These are phyloP conservation scores for Halophytophthora batemanensis DNA, from an alignment of 352 stramenopile genomes.

Conservation along the genomic window DNA sequence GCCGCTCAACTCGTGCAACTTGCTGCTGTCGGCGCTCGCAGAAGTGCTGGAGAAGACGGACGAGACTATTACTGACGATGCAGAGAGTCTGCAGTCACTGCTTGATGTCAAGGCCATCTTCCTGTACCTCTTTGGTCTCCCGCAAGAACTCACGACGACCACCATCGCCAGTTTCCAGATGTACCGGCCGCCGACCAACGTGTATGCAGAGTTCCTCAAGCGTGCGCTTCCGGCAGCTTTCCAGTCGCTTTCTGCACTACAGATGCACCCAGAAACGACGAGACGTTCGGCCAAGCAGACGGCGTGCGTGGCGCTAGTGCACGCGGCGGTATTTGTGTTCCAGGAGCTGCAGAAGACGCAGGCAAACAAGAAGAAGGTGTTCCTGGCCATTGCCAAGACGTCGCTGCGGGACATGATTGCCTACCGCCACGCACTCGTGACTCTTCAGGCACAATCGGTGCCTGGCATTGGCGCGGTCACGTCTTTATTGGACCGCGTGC, in stretches of 20 bases:
- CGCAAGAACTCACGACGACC: slow-evolving; percentile 2
- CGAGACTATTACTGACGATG: slow-evolving; percentile 4
- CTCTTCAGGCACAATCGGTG: slow-evolving; percentile 18
- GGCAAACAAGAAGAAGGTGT: slow-evolving; percentile 89
- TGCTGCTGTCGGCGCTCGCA: slow-evolving; percentile 62
- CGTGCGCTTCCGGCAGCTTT: slow-evolving; percentile 36
- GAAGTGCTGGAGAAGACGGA: slow-evolving; percentile 47
- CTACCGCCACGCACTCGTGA: slow-evolving; percentile 47
- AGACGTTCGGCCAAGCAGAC: slow-evolving; percentile 1
- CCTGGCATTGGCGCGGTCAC: slow-evolving; percentile 9
- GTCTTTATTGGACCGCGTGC: slow-evolving; percentile 63
- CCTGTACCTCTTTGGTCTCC: slow-evolving; percentile 62
- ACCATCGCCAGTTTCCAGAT: slow-evolving; percentile 51
- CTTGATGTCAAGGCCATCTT: slow-evolving; percentile 62
- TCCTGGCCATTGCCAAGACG: slow-evolving; percentile 76
- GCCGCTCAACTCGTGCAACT: slow-evolving; percentile 69
- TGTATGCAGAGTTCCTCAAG: slow-evolving; percentile 72
- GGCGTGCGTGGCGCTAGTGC: slow-evolving; percentile 41
- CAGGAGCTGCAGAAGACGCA: slow-evolving; percentile 81
- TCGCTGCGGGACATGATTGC: slow-evolving; percentile 56
- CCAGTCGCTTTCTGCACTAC: slow-evolving; percentile 5
- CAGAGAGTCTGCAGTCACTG: slow-evolving; percentile 26
- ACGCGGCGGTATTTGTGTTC: slow-evolving; percentile 60
- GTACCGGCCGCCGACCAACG: slow-evolving; percentile 79
- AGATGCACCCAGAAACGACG: not conserved